Percentiles rank a stretch among this genome's conserved stretches.
Conservation (phyloP, 2,329 filamentous ascomycete species). For the Xylaria polymorpha region DNA sequence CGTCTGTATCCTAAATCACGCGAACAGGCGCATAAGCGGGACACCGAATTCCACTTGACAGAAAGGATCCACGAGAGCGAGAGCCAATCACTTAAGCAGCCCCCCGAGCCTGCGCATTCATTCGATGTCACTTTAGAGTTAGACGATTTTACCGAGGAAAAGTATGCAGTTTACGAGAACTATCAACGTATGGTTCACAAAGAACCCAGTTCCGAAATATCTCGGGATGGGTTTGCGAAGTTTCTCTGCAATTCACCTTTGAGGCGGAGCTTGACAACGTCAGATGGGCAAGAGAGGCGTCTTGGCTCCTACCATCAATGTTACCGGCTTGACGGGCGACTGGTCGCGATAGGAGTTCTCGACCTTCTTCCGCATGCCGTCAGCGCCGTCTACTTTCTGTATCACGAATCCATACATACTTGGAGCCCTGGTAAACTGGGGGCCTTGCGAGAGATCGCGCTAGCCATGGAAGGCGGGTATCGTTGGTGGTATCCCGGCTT, state of each 20-base stretch:
- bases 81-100: constrained; percentile 62
- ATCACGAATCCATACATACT: constrained; percentile 77
- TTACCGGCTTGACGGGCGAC: constrained; percentile 79
- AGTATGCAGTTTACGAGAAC: constrained; percentile 77
- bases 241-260: constrained; percentile 82
- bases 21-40: constrained; percentile 70
- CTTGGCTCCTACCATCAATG: constrained; percentile 85
- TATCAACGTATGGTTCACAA: constrained; percentile 81
- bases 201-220: constrained; percentile 70
- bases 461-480: constrained; percentile 77
- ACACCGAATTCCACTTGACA: constrained; percentile 74
- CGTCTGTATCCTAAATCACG: constrained; percentile 74
- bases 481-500: constrained; percentile 83
- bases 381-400: constrained; percentile 86
- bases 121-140: constrained; percentile 77
- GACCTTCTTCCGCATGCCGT: constrained; percentile 82
- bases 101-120: constrained; percentile 72
- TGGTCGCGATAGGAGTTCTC: constrained; percentile 81
- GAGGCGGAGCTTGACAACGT: constrained; percentile 55
- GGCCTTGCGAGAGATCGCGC: constrained; percentile 76
- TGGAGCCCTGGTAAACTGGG: constrained; percentile 80
- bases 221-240: constrained; percentile 70
- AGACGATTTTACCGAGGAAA: constrained; percentile 79
- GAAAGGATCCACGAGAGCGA: constrained; percentile 78
- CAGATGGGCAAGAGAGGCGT: constrained; percentile 63